A percentile compares a stretch with the other conserved stretches of the same genome.
Conservation (phyloP, 2,329 filamentous ascomycete genomes). For the Verticillium zaregamsianum region DNA sequence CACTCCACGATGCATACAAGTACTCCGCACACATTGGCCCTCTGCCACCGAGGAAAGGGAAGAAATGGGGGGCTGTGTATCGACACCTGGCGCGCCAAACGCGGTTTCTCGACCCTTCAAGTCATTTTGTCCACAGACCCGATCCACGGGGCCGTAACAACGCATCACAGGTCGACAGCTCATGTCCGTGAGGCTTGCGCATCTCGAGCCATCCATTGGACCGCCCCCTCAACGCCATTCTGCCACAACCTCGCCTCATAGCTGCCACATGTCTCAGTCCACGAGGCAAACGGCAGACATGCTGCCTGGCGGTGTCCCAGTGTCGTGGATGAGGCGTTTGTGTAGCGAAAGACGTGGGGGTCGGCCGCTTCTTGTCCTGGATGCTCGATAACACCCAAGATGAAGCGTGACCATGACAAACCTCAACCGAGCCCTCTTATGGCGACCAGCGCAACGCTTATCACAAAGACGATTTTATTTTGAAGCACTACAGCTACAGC, state of each 20-base stretch:
- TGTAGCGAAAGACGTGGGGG: neutral
- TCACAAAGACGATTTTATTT: neutral
- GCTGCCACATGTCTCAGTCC: conserved; percentile 1
- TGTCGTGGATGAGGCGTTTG: neutral
- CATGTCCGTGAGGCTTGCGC: neutral
- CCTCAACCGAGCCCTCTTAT: neutral
- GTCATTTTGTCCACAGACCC: neutral
- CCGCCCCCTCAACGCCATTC: neutral
- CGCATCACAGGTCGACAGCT: neutral
- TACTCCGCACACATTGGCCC: neutral
- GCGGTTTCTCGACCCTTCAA: neutral
- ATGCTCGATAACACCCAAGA: neutral
- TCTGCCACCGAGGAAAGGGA: no score
- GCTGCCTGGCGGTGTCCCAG: neutral
- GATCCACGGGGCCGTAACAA: neutral
- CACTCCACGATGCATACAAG: neutral
- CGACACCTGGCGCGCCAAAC: neutral
- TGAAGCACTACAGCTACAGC: neutral
- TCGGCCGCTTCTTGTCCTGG: neutral
- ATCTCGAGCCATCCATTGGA: neutral
- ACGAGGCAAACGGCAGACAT: neutral
- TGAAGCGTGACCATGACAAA: neutral
- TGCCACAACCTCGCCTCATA: conserved; percentile 2
- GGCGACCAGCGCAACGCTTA: neutral
- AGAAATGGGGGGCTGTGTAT: neutral